These are phyloP conservation scores for Microbotryum lychnidis-dioicae DNA, from an alignment of 1,284 basidiomycete species.

Conservation along the genomic window DNA sequence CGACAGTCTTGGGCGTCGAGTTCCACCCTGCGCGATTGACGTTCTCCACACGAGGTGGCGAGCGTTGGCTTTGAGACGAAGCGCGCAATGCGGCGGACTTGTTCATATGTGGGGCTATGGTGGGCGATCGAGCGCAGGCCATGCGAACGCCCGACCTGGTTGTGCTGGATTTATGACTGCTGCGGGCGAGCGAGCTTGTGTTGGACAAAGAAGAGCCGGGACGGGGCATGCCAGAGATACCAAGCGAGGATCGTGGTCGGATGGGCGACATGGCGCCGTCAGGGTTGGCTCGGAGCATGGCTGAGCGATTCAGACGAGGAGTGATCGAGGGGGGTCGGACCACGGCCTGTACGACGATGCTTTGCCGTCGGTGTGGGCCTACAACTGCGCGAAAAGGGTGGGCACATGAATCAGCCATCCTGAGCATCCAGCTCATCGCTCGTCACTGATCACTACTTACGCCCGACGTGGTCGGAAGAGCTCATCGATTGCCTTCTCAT, in stretches of 20 bases:
- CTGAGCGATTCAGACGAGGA: conserved; percentile 63
- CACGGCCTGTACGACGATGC: not conserved
- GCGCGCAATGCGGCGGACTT: conserved; percentile 24
- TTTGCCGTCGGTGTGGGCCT: conserved; percentile 3
- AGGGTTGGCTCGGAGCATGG: conserved; percentile 49
- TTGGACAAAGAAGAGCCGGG: not conserved
- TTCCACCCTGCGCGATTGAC: no score
- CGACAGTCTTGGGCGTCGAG: no score
- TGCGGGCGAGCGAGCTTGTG: not conserved
- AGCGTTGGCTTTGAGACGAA: no score
- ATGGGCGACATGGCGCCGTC: not conserved
- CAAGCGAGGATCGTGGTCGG: not conserved
- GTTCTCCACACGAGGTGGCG: no score
- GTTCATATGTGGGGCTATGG: conserved; percentile 22
- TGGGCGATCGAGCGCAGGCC: not conserved
- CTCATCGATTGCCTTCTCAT: conserved; percentile 2
- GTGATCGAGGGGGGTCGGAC: conserved; percentile 48
- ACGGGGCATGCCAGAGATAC: not conserved
- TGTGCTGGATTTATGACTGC: not conserved
- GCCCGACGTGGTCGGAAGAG: not conserved
- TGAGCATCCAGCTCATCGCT: not conserved
- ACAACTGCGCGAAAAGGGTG: conserved; percentile 2
- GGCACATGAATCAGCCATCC: not conserved
- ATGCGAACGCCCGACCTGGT: not conserved
- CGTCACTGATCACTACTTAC: not conserved